Evolutionary conservation across 345 rosid species (phyloP).

Genomic region (Lepidium sativum): DNA sequence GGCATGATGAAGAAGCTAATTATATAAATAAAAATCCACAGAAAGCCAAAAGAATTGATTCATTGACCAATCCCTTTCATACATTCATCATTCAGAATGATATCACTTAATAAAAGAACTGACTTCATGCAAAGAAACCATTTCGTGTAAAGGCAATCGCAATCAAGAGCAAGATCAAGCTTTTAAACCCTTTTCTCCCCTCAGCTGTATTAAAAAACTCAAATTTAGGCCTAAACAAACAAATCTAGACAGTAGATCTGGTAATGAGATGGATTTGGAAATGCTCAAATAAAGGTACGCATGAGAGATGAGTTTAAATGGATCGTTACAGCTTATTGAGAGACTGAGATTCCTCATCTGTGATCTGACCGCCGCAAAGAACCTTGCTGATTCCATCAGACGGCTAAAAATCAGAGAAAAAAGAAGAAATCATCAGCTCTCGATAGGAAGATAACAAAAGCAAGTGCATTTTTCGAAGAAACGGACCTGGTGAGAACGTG

Average conservation of each 20-base stretch:
- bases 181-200: background rate
- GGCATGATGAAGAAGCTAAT: slow-evolving; percentile 13
- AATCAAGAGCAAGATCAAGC: slow-evolving; percentile 6
- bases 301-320: background rate
- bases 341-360: slow-evolving; percentile 68
- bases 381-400: slow-evolving; percentile 74
- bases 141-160: background rate
- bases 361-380: slow-evolving; percentile 71
- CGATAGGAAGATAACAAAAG: background rate
- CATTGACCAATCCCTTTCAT: slow-evolving; percentile 25
- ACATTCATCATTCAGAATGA: background rate
- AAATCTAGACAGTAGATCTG: slow-evolving; percentile 1
- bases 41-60: slow-evolving; percentile 1
- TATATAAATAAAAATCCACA: background rate
- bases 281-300: background rate
- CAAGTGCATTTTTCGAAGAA: background rate
- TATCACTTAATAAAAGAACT: background rate
- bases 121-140: background rate
- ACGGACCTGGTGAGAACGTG: slow-evolving; percentile 34
- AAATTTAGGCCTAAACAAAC: background rate
- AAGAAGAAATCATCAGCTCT: no score
- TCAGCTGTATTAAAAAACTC: background rate
- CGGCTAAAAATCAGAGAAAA: no score
- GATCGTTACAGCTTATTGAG: slow-evolving; percentile 59
- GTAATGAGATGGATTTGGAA: no score